Percentiles rank a stretch among this genome's conserved stretches.
Conservation (phyloP, 108 stramenopile genomes). For the Mediolabrus comicus region DNA sequence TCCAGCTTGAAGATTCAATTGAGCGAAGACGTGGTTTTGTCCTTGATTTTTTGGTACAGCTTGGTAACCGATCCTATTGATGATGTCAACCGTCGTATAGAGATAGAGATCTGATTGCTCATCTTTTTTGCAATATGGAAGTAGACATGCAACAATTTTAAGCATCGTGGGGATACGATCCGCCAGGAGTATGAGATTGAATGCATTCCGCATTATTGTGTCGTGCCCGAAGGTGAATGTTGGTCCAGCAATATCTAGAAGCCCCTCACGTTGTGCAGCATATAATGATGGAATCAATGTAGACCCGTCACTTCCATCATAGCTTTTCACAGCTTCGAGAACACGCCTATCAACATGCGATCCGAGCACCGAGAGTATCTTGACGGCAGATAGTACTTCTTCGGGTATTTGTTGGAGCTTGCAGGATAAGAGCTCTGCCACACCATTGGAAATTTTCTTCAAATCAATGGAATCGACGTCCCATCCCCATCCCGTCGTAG, state of each 20-base stretch:
- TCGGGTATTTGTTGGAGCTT: background rate
- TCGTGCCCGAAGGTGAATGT: constrained; percentile 21
- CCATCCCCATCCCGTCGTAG: constrained; percentile 21
- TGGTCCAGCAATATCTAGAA: background rate
- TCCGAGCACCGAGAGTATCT: constrained; percentile 20
- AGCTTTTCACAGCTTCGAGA: background rate
- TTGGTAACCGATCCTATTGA: constrained; percentile 3
- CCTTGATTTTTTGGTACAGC: background rate
- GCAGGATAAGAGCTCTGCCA: constrained; percentile 2
- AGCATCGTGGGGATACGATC: constrained; percentile 14
- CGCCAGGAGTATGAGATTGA: background rate
- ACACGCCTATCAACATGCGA: constrained; percentile 1
- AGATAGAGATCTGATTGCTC: background rate
- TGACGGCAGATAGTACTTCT: constrained; percentile 1
- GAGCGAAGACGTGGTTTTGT: constrained; percentile 11
- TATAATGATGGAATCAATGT: constrained; percentile 5
- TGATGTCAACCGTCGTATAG: constrained; percentile 11
- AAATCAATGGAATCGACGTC: constrained; percentile 20
- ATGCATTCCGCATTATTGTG: constrained; percentile 7
- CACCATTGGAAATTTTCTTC: constrained; percentile 17
- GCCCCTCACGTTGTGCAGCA: background rate
- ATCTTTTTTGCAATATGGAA: background rate
- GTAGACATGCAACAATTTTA: background rate
- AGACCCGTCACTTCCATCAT: background rate
- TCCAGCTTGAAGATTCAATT: constrained; percentile 7